phyloP scores from a whole-genome alignment of 1,284 basidiomycete genomes.

The Volvariella volvacea region DNA sequence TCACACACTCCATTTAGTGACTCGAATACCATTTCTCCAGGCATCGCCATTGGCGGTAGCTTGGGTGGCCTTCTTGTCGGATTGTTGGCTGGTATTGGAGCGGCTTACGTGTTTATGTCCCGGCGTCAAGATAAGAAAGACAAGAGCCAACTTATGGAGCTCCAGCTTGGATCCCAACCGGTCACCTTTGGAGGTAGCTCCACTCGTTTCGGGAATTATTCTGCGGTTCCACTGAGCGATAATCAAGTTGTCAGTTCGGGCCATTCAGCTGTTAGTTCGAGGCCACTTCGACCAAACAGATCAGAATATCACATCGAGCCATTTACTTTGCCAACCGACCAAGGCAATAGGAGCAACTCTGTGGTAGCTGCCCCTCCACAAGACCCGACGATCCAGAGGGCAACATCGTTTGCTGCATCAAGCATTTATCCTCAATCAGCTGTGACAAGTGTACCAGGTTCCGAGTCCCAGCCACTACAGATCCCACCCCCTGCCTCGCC shows the following conservation, averaged over 20 bases:
- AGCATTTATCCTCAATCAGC: background rate
- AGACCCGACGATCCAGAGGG: background rate
- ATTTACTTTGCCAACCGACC: conserved; percentile 30
- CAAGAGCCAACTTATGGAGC: conserved; percentile 10
- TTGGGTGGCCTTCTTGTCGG: conserved; percentile 39
- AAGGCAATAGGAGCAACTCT: conserved; percentile 17
- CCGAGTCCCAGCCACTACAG: background rate
- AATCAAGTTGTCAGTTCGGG: conserved; percentile 8
- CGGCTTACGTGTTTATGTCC: conserved; percentile 24
- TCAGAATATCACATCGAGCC: conserved; percentile 39
- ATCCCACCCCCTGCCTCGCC: conserved; percentile 5
- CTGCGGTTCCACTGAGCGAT: conserved; percentile 16
- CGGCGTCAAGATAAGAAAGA: conserved; percentile 17
- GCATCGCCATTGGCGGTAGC: conserved; percentile 31
- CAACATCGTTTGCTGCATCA: background rate
- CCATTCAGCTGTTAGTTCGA: conserved; percentile 12
- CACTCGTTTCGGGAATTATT: conserved; percentile 12
- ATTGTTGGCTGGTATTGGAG: conserved; percentile 27
- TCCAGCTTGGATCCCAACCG: background rate
- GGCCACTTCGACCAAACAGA: conserved; percentile 12
- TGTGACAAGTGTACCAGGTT: background rate
- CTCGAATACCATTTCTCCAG: conserved; percentile 14
- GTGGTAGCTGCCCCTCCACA: background rate
- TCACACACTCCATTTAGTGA: background rate
- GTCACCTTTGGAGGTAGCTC: background rate